Evolutionary conservation across 2,329 filamentous ascomycete genomes (phyloP).

Genomic region (Coleophoma eucalyptorum): DNA sequence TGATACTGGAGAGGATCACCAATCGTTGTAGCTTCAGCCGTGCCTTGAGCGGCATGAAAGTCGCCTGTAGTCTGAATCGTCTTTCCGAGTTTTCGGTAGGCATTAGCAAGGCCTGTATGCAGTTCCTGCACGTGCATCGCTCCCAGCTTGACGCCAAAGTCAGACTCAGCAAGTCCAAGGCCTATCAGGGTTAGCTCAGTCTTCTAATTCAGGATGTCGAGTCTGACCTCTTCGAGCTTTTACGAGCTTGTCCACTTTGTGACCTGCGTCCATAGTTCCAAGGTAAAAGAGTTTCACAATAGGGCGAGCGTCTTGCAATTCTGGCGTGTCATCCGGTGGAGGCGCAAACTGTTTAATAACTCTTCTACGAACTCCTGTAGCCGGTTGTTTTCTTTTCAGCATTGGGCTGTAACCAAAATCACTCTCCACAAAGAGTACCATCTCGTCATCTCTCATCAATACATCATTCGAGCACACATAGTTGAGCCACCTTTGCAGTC

Average conservation of each 20-base stretch:
- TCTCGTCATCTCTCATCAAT: constrained; percentile 92
- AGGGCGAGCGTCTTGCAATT: constrained; percentile 84
- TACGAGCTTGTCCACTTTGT: constrained; percentile 93
- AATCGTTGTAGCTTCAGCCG: constrained; percentile 90
- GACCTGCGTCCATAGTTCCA: constrained; percentile 91
- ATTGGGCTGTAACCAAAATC: constrained; percentile 98
- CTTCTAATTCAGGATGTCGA: constrained; percentile 3
- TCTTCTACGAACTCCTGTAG: constrained; percentile 90
- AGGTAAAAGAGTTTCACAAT: constrained; percentile 95
- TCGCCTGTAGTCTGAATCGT: constrained; percentile 91
- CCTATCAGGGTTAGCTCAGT: constrained; percentile 50
- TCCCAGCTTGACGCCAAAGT: constrained; percentile 87
- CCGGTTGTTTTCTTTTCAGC: constrained; percentile 92
- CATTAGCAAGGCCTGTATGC: constrained; percentile 80
- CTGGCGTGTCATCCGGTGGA: constrained; percentile 93
- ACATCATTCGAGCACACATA: constrained; percentile 89
- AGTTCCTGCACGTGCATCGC: constrained; percentile 87
- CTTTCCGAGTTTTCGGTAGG: constrained; percentile 93
- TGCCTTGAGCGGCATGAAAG: constrained; percentile 93
- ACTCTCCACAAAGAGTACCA: constrained; percentile 97
- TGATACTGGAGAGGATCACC: constrained; percentile 94
- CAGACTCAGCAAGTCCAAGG: constrained; percentile 85
- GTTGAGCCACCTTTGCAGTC: constrained; percentile 93
- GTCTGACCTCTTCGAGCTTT: constrained; percentile 80
- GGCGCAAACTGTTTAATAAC: constrained; percentile 98